Evolutionary conservation across 805 yeast genomes (phyloP).

Genomic region (Starmerella geochares): DNA sequence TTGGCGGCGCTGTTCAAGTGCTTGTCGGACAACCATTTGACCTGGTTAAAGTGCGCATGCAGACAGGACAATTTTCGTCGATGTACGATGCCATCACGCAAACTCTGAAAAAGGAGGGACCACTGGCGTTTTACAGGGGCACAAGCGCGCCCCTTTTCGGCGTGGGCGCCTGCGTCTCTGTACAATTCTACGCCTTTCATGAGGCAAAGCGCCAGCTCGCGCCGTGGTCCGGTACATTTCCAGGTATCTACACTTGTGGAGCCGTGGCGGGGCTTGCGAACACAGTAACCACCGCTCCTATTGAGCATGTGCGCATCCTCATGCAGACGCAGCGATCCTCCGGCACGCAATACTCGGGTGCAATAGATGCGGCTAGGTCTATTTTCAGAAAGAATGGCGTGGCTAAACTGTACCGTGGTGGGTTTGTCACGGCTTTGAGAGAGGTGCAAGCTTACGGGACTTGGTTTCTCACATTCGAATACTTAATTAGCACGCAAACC

Average conservation of each 20-base stretch:
- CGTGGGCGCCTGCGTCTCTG: slow-evolving; percentile 58
- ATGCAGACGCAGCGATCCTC: slow-evolving; percentile 42
- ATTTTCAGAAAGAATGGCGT: slow-evolving; percentile 39
- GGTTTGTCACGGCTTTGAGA: slow-evolving; percentile 43
- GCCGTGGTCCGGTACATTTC: slow-evolving; percentile 32
- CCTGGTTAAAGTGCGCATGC: slow-evolving; percentile 57
- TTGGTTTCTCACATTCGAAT: slow-evolving; percentile 61
- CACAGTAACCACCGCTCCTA: slow-evolving; percentile 52
- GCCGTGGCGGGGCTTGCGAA: slow-evolving; percentile 60
- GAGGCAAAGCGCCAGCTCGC: slow-evolving; percentile 52
- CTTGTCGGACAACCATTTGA: slow-evolving; percentile 60
- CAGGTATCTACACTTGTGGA: slow-evolving; percentile 52
- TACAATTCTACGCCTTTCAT: slow-evolving; percentile 62
- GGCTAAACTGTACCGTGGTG: slow-evolving; percentile 47
- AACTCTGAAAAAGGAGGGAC: slow-evolving; percentile 51
- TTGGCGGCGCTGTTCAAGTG: slow-evolving; percentile 48
- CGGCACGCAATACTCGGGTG: slow-evolving; percentile 34
- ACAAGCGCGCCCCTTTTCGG: slow-evolving; percentile 61
- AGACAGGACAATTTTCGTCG: slow-evolving; percentile 53
- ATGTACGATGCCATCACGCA: slow-evolving; percentile 43
- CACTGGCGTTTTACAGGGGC: slow-evolving; percentile 54
- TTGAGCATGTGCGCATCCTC: slow-evolving; percentile 55
- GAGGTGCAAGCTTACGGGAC: slow-evolving; percentile 68
- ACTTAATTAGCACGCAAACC: slow-evolving; percentile 34
- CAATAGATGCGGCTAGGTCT: slow-evolving; percentile 37